Evolutionary conservation across 2,329 filamentous ascomycete species (phyloP).

Genomic region (Cercospora sesami): DNA sequence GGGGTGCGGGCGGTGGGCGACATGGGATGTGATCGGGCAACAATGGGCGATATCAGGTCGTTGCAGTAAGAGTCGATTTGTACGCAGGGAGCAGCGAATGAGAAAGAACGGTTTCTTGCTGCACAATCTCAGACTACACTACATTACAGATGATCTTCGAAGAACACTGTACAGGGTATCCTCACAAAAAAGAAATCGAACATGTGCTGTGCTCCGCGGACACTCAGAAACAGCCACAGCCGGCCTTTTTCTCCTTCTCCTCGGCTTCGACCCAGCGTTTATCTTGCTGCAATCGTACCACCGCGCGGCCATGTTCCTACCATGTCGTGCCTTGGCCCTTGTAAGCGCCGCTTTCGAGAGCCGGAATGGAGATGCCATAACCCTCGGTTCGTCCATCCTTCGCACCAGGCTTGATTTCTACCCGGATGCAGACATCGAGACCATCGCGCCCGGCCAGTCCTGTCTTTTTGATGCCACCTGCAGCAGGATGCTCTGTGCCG

Average conservation of each 20-base stretch:
- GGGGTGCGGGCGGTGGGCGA: conserved; percentile 34
- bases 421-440: conserved; percentile 50
- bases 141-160: not conserved
- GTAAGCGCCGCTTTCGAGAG: conserved; percentile 37
- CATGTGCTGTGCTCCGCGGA: not conserved
- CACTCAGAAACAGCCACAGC: not conserved
- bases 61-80: not conserved
- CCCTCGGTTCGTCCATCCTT: conserved; percentile 49
- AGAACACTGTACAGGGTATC: conserved; percentile 15
- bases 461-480: conserved; percentile 48
- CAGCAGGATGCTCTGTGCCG: conserved; percentile 75
- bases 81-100: not conserved
- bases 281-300: not conserved
- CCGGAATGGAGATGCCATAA: conserved; percentile 53
- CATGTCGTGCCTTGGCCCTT: conserved; percentile 32
- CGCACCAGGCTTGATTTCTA: conserved; percentile 50
- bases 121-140: not conserved
- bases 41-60: not conserved
- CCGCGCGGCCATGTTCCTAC: conserved; percentile 25
- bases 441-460: conserved; percentile 48
- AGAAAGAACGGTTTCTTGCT: not conserved
- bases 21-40: conserved; percentile 19
- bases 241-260: not conserved
- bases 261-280: not conserved
- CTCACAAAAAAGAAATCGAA: conserved; percentile 1